These are phyloP conservation scores for Lichtheimia hyalospora DNA, from an alignment of 371 early-diverging fungal species.

Conservation along the genomic window DNA sequence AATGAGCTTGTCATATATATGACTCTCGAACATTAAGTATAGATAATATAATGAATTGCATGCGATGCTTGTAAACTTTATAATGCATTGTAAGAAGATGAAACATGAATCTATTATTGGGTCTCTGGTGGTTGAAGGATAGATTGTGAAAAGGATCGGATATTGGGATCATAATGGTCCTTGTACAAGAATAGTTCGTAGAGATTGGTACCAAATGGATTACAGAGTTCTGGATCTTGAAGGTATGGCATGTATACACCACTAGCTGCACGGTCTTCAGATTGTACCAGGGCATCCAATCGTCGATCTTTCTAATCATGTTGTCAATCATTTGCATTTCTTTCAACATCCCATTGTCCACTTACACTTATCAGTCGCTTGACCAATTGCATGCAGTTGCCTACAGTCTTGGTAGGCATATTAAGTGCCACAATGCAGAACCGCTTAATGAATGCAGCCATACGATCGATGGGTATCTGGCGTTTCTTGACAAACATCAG, in stretches of 20 bases:
- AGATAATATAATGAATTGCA: too few relatives aligned
- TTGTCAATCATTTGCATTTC: background rate
- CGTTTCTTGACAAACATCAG: slow-evolving; percentile 79
- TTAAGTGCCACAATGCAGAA: slow-evolving; percentile 55
- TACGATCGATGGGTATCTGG: slow-evolving; percentile 66
- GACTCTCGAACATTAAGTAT: too few relatives aligned
- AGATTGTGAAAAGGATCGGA: slow-evolving; percentile 58
- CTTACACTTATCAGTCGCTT: slow-evolving; percentile 35
- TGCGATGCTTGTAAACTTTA: too few relatives aligned
- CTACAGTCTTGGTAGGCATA: slow-evolving; percentile 47
- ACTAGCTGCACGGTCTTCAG: slow-evolving; percentile 77
- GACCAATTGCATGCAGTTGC: slow-evolving; percentile 34
- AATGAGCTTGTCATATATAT: too few relatives aligned
- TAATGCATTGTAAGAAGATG: too few relatives aligned
- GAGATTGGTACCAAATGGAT: slow-evolving; percentile 87
- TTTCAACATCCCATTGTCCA: slow-evolving; percentile 11
- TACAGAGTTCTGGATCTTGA: slow-evolving; percentile 92
- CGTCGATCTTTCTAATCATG: slow-evolving; percentile 60
- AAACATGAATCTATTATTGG: background rate
- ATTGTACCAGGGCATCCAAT: slow-evolving; percentile 78
- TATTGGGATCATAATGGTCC: slow-evolving; percentile 80
- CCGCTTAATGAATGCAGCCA: slow-evolving; percentile 73
- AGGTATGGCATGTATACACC: slow-evolving; percentile 81
- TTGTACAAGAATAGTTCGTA: slow-evolving; percentile 81
- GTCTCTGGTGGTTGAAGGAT: slow-evolving; percentile 25